phyloP scores from a whole-genome alignment of 805 yeast species.

The Wickerhamomyces subpelliculosus region DNA sequence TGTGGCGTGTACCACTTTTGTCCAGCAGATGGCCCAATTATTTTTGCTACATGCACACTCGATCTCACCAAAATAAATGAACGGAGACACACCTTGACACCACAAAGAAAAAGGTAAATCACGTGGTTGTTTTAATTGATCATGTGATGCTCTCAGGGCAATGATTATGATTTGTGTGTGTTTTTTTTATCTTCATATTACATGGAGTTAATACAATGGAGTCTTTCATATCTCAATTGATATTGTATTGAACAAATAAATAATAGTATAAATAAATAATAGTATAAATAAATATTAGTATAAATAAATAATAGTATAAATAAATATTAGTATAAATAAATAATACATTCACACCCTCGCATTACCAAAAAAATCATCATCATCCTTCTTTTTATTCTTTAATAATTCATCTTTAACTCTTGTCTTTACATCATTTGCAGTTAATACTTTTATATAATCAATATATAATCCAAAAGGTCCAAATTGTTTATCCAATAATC shows the following conservation, averaged over 20 bases:
- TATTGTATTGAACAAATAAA: neutral
- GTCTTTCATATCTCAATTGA: too few species aligned
- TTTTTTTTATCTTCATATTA: too few species aligned
- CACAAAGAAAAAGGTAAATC: too few species aligned
- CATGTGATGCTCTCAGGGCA: too few species aligned
- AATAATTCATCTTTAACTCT: neutral
- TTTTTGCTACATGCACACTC: too few species aligned
- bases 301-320: neutral
- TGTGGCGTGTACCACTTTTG: too few species aligned
- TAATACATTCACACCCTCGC: neutral
- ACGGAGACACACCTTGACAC: too few species aligned
- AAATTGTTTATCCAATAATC: slow-evolving; percentile 67
- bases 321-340: neutral
- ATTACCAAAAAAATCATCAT: neutral
- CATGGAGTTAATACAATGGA: too few species aligned
- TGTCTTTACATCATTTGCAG: slow-evolving; percentile 30
- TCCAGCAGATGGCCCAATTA: too few species aligned
- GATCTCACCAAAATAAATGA: too few species aligned
- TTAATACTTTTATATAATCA: slow-evolving; percentile 67
- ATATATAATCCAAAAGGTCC: slow-evolving; percentile 69
- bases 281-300: neutral
- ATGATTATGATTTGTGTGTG: too few species aligned
- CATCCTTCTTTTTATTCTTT: neutral
- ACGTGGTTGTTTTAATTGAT: too few species aligned
- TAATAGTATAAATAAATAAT: neutral